Base-by-base conservation (phyloP, 176 grass and related monocot species). In the Thinopyrum elongatum region DNA sequence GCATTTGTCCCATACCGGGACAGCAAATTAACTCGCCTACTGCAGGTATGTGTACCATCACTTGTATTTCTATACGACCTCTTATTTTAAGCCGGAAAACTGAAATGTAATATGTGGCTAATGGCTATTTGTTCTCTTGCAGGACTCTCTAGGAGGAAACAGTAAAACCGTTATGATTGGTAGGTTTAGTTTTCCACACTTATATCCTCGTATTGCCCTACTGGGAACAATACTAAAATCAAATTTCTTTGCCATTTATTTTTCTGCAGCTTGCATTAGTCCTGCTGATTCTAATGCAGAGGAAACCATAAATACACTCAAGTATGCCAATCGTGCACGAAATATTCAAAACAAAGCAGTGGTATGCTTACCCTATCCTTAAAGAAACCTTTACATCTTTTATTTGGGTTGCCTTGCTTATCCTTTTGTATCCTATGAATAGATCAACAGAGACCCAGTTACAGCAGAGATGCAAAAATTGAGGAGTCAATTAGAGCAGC, bases 81-180 rank as follows among this genome's bases (percentile, higher is more conserved):
- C 14, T 44, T 74, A 28, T 75, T 38, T 72, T 51, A 75, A 51
- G 14, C 42, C 14, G 14, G 14, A 49, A 46, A 49, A 49, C 3
- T 49, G 42, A 47, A 74, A 74, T 74, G 7, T 51, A 49, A 30
- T 46, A 51, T 75, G 16, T 84, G 15, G 42, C 77, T 88, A 81
- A 83, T 14, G 29, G 4, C 7, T 83, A 3, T 6, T 57, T 51
- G 8, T 28, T 75, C 72, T 76, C 68, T 87, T 82, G 41, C 83
- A 97, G 94, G 94, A 97, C 62, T 97, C 94, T 69, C 88, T 97
- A 60, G 91, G 94, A 72, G 94, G 94, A 60, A 97, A 97, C 58
- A 97, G 91, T 70, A 97, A 92, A 86, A 97, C 91, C 36, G 92
- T 90, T 15, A 97, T 97, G 94, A 92, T 97, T 82, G 94, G 93